Conservation (phyloP, 2,329 filamentous ascomycete genomes). For the Paecilomyces sp. region DNA sequence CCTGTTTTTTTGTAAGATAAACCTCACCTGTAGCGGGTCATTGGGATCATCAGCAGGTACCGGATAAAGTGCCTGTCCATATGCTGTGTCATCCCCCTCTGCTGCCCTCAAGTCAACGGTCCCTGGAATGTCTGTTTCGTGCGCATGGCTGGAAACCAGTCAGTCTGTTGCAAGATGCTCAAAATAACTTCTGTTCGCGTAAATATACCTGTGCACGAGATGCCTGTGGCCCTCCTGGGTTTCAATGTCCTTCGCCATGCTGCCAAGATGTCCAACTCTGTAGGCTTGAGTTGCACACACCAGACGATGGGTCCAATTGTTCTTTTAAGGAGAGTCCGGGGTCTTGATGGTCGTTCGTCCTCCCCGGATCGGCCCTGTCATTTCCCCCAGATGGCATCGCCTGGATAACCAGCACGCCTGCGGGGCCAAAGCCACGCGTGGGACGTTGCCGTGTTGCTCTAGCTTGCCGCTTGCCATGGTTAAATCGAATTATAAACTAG, state of each 20-base stretch:
- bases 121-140: slow-evolving; percentile 50
- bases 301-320: background rate
- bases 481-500: background rate
- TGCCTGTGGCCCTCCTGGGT: background rate
- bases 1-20: background rate
- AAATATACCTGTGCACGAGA: slow-evolving; percentile 8
- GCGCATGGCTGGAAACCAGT: slow-evolving; percentile 41
- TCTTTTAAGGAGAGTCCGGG: background rate
- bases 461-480: too few relatives aligned
- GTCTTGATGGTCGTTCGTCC: background rate
- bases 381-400: background rate
- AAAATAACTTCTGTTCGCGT: background rate
- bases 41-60: slow-evolving; percentile 56
- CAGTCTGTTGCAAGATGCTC: slow-evolving; percentile 4
- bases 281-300: background rate
- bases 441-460: background rate
- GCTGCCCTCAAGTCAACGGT: slow-evolving; percentile 47
- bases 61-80: slow-evolving; percentile 55
- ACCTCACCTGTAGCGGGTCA: slow-evolving; percentile 46
- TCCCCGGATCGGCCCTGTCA: background rate
- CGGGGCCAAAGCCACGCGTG: background rate
- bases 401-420: background rate
- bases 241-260: background rate
- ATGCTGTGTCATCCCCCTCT: slow-evolving; percentile 54
- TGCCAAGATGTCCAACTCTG: background rate